A percentile compares a stretch with the other conserved stretches of the same genome.
Conservation (phyloP, 306 rosid species). For the Prunus fruticosa region DNA sequence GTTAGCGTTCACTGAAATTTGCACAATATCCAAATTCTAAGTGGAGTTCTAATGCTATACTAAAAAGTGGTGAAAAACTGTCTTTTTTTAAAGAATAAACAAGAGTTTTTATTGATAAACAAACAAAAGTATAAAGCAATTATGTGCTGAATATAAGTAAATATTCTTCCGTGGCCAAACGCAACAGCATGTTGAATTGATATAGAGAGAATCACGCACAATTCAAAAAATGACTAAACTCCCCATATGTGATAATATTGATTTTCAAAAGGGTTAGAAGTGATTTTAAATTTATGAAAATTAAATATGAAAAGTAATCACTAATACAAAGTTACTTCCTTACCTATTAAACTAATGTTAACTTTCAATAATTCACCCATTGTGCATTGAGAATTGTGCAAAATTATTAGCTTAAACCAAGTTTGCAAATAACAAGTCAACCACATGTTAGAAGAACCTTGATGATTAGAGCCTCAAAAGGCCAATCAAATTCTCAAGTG, state of each 20-base stretch:
- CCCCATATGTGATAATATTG: neutral
- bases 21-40: too few relatives aligned
- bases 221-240: too few relatives aligned
- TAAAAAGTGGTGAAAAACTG: too few relatives aligned
- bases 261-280: neutral
- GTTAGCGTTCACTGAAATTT: too few relatives aligned
- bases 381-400: neutral
- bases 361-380: slow-evolving; percentile 9
- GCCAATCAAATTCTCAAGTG: slow-evolving; percentile 22
- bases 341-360: neutral
- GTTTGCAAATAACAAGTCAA: slow-evolving; percentile 19
- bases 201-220: too few relatives aligned
- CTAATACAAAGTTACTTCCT: neutral
- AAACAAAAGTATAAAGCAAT: too few relatives aligned
- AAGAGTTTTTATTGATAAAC: too few relatives aligned
- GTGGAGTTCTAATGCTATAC: too few relatives aligned
- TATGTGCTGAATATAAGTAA: too few relatives aligned
- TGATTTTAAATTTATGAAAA: neutral
- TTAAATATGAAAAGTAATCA: neutral
- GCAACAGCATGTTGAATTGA: too few relatives aligned
- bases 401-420: neutral
- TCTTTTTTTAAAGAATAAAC: too few relatives aligned
- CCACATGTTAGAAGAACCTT: slow-evolving; percentile 43
- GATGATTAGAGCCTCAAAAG: slow-evolving; percentile 47
- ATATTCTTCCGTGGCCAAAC: too few relatives aligned